Conservation (phyloP, 2,329 filamentous ascomycete species). For the Xylariaceae sp. region DNA sequence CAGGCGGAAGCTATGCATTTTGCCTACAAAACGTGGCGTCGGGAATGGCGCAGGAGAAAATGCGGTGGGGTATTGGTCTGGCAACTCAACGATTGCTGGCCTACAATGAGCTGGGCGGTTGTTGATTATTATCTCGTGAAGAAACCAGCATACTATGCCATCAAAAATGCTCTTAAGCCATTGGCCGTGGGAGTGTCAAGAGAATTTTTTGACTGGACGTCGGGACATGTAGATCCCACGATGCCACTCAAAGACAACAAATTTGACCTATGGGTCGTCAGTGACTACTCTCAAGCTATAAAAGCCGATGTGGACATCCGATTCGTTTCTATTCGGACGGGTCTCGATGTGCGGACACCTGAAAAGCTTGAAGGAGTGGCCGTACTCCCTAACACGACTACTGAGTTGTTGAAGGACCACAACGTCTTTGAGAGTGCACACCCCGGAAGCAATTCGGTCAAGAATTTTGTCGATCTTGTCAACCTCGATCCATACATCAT, state of each 20-base stretch:
- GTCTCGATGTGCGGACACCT: constrained; percentile 31
- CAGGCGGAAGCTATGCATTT: constrained; percentile 50
- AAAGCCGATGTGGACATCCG: constrained; percentile 31
- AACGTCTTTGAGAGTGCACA: constrained; percentile 18
- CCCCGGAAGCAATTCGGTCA: constrained; percentile 19
- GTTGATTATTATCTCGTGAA: constrained; percentile 62
- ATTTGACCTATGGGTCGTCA: constrained; percentile 44
- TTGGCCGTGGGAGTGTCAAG: constrained; percentile 55
- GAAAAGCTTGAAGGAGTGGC: constrained; percentile 22
- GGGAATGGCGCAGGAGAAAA: constrained; percentile 58
- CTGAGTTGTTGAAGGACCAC: constrained; percentile 35
- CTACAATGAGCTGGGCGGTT: constrained; percentile 61
- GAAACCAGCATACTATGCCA: constrained; percentile 60
- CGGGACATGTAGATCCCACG: constrained; percentile 40
- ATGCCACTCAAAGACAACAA: constrained; percentile 33
- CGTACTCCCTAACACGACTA: constrained; percentile 36
- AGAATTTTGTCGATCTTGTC: constrained; percentile 35
- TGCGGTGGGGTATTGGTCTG: constrained; percentile 64
- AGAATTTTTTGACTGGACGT: constrained; percentile 41
- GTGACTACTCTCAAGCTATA: constrained; percentile 24
- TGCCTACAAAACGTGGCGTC: constrained; percentile 54
- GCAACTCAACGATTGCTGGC: constrained; percentile 71
- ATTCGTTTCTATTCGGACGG: constrained; percentile 40
- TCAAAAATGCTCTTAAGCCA: constrained; percentile 51
- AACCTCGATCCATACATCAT: constrained; percentile 46